Evolutionary conservation across 148 eudicot genomes (phyloP).

Genomic region (Camellia granthamiana): DNA sequence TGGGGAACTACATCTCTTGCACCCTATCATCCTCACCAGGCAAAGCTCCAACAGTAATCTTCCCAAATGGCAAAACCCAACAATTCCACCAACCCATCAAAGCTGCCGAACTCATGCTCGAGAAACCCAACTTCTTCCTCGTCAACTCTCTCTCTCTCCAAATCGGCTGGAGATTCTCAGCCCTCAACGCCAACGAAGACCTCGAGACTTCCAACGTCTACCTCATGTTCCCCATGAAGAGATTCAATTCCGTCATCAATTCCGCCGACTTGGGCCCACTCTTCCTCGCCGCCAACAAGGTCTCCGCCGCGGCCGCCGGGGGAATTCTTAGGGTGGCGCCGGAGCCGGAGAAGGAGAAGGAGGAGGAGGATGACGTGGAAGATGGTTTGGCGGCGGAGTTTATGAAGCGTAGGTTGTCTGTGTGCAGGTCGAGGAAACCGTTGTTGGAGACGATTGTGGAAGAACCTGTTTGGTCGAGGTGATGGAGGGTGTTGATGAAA

Average conservation of each 20-base stretch:
- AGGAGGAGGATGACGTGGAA: constrained; percentile 51
- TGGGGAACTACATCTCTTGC: constrained; percentile 89
- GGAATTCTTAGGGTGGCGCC: constrained; percentile 44
- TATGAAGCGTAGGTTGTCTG: constrained; percentile 39
- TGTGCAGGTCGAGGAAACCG: constrained; percentile 81
- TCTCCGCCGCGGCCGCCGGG: constrained; percentile 24
- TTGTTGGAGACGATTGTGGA: constrained; percentile 80
- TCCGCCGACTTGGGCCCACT: constrained; percentile 70
- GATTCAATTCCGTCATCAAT: constrained; percentile 53
- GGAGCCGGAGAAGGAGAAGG: constrained; percentile 27
- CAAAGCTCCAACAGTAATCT: constrained; percentile 44
- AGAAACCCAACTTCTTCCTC: constrained; percentile 56
- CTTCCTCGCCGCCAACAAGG: constrained; percentile 55
- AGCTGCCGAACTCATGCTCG: constrained; percentile 87
- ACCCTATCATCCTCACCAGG: constrained; percentile 30
- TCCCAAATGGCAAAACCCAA: constrained; percentile 68
- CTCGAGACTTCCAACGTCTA: constrained; percentile 58
- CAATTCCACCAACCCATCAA: constrained; percentile 43
- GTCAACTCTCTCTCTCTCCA: constrained; percentile 52
- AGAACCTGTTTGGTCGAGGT: constrained; percentile 56
- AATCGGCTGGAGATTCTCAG: constrained; percentile 50
- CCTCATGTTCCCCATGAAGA: constrained; percentile 70
- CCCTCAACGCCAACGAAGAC: constrained; percentile 82
- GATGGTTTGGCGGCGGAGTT: constrained; percentile 53
- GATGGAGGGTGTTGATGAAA: constrained; percentile 4